These are phyloP conservation scores for Rubia balearica DNA, from an alignment of 305 asterid genomes.

Conservation along the genomic window DNA sequence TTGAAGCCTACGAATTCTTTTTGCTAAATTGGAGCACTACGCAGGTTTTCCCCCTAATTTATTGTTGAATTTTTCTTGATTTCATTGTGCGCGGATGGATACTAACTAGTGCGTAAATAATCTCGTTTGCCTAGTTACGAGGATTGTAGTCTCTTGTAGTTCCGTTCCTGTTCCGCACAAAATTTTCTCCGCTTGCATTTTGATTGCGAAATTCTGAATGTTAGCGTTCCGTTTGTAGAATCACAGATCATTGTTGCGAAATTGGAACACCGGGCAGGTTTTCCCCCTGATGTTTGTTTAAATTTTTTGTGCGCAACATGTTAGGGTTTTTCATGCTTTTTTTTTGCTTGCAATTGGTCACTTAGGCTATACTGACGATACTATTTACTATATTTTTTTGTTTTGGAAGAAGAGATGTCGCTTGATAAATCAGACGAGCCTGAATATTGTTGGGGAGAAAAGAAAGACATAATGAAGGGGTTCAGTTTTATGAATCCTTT, in stretches of 20 bases:
- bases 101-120: not conserved
- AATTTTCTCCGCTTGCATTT: not conserved
- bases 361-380: not conserved
- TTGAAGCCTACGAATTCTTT: too few relatives aligned
- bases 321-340: not conserved
- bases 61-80: too few relatives aligned
- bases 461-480: constrained; percentile 30
- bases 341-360: not conserved
- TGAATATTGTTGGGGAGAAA: constrained; percentile 55
- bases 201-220: not conserved
- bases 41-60: too few relatives aligned
- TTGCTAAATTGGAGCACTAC: too few relatives aligned
- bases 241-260: not conserved
- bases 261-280: not conserved
- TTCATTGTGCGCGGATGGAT: not conserved
- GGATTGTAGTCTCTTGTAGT: not conserved
- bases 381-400: not conserved
- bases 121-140: not conserved
- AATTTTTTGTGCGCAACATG: not conserved
- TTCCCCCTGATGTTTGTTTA: not conserved
- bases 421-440: constrained; percentile 29
- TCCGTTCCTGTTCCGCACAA: not conserved
- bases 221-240: not conserved
- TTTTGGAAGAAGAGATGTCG: constrained; percentile 2
- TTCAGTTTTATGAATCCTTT: constrained; percentile 57